Evolutionary conservation across 2,329 filamentous ascomycete genomes (phyloP).

Genomic region (Fusarium verrucosum): DNA sequence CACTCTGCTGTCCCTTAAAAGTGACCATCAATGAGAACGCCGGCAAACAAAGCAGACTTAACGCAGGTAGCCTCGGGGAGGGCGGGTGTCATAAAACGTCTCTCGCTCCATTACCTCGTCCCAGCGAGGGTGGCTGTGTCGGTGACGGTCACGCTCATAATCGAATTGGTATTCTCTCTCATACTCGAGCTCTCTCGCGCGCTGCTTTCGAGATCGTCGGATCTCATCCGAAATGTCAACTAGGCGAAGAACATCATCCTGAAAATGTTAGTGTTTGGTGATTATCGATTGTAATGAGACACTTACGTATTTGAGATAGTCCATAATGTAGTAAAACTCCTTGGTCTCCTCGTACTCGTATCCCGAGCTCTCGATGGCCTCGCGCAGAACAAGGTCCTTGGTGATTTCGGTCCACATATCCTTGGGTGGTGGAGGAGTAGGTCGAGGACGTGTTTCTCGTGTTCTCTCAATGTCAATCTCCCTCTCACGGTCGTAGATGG

Average conservation of each 20-base stretch:
- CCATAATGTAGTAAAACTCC: conserved; percentile 89
- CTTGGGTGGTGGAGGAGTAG: conserved; percentile 56
- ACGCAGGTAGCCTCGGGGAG: conserved; percentile 43
- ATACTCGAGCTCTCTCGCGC: conserved; percentile 64
- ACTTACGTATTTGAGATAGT: conserved; percentile 87
- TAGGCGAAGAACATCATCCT: conserved; percentile 89
- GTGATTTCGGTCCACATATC: conserved; percentile 98
- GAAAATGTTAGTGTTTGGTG: conserved; percentile 1
- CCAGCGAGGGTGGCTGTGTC: conserved; percentile 51
- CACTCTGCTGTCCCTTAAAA: conserved; percentile 7
- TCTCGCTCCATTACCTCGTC: conserved; percentile 76
- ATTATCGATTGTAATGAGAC: neutral
- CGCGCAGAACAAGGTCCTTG: conserved; percentile 85
- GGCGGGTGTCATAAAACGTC: conserved; percentile 67
- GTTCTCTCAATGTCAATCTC: conserved; percentile 66
- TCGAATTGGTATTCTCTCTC: conserved; percentile 67
- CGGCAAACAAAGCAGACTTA: conserved; percentile 33
- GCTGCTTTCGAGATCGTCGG: conserved; percentile 67
- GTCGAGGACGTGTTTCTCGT: conserved; percentile 57
- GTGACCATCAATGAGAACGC: conserved; percentile 28
- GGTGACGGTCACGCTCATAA: conserved; percentile 56
- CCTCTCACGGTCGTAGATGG: conserved; percentile 57
- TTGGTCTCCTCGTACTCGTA: conserved; percentile 94
- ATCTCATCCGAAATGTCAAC: conserved; percentile 86
- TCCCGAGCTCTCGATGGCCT: conserved; percentile 84